phyloP scores from a whole-genome alignment of 1,284 basidiomycete species.

The Apiotrichum mycotoxinovorans region DNA sequence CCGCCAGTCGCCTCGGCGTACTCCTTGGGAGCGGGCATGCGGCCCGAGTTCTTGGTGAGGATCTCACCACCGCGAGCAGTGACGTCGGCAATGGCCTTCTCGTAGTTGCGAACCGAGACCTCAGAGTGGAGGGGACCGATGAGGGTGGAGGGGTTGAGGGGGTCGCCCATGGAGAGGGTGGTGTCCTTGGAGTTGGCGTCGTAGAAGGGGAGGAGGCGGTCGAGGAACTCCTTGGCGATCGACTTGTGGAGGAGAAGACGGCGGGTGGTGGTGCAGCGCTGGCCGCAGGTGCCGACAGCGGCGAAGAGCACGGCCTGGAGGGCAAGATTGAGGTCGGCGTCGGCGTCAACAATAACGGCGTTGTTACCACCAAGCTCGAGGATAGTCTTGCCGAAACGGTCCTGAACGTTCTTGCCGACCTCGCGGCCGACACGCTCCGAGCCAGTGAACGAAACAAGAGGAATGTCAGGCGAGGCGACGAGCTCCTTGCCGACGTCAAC shows the following conservation, averaged over 20 bases:
- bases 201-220: slow-evolving; percentile 60
- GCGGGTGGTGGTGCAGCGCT: slow-evolving; percentile 90
- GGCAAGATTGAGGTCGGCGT: slow-evolving; percentile 84
- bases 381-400: slow-evolving; percentile 56
- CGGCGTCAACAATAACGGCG: slow-evolving; percentile 81
- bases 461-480: slow-evolving; percentile 67
- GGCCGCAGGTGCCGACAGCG: slow-evolving; percentile 89
- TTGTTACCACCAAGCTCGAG: slow-evolving; percentile 96
- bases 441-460: slow-evolving; percentile 91
- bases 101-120: slow-evolving; percentile 65
- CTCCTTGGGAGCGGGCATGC: slow-evolving; percentile 22
- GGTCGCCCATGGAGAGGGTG: slow-evolving; percentile 69
- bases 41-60: slow-evolving; percentile 37
- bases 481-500: slow-evolving; percentile 74
- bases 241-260: slow-evolving; percentile 80
- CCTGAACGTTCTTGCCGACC: slow-evolving; percentile 78
- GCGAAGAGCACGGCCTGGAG: slow-evolving; percentile 82
- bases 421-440: slow-evolving; percentile 80
- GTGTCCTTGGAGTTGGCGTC: slow-evolving; percentile 58
- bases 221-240: slow-evolving; percentile 72
- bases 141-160: slow-evolving; percentile 66
- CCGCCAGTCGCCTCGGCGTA: slow-evolving; percentile 59
- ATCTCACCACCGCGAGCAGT: slow-evolving; percentile 69
- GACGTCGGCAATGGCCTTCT: slow-evolving; percentile 62
- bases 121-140: slow-evolving; percentile 81